Evolutionary conservation across 2,329 filamentous ascomycete species (phyloP).

Genomic region (Fusarium redolens): DNA sequence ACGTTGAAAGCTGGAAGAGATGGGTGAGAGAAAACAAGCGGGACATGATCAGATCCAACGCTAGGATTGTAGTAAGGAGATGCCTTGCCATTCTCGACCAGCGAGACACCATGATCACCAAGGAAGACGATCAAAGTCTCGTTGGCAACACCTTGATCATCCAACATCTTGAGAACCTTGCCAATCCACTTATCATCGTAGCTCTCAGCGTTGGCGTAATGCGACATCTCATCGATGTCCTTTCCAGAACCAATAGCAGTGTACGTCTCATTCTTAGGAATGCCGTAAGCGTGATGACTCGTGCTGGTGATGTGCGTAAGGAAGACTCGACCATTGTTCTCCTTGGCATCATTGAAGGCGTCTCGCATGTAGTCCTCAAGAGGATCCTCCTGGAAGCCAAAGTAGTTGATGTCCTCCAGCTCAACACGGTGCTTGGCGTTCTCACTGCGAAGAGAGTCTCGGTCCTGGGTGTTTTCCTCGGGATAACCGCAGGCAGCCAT

Average conservation of each 20-base stretch:
- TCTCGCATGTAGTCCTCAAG: slow-evolving; percentile 50
- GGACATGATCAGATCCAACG: slow-evolving; percentile 46
- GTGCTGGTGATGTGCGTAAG: slow-evolving; percentile 51
- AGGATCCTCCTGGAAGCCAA: slow-evolving; percentile 47
- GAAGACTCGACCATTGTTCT: slow-evolving; percentile 48
- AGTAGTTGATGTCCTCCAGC: slow-evolving; percentile 51
- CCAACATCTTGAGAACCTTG: slow-evolving; percentile 45
- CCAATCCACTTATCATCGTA: slow-evolving; percentile 49
- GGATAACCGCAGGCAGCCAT: slow-evolving; percentile 49
- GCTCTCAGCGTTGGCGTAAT: slow-evolving; percentile 47
- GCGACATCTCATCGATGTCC: slow-evolving; percentile 45
- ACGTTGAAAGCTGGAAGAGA: slow-evolving; percentile 45
- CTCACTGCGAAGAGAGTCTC: slow-evolving; percentile 46
- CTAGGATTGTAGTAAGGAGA: slow-evolving; percentile 50
- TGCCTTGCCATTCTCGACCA: slow-evolving; percentile 46
- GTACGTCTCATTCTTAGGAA: slow-evolving; percentile 45
- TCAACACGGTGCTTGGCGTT: slow-evolving; percentile 47
- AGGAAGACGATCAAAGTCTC: slow-evolving; percentile 49
- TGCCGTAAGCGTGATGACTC: slow-evolving; percentile 48
- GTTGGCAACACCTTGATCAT: slow-evolving; percentile 49
- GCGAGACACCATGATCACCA: slow-evolving; percentile 50
- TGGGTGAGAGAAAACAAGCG: slow-evolving; percentile 48
- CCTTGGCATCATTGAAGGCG: slow-evolving; percentile 45
- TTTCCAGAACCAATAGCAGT: slow-evolving; percentile 34
- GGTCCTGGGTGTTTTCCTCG: slow-evolving; percentile 40